Evolutionary conservation across 192 early-diverging fungal species (phyloP).

Genomic region (Martensiomyces pterosporus): DNA sequence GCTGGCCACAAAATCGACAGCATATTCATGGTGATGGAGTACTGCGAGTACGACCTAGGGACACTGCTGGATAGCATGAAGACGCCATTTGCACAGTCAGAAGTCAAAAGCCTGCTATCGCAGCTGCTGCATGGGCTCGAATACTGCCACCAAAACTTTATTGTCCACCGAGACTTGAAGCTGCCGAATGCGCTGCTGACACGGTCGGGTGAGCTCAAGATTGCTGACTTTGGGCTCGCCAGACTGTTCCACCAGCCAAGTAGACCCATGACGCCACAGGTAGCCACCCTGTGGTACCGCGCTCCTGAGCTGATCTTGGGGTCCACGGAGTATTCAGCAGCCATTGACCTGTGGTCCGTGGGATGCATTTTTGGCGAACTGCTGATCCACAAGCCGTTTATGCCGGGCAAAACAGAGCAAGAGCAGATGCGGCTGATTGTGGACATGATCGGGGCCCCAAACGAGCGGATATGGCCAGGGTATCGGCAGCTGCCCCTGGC

Average conservation of each 20-base stretch:
- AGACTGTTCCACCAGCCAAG: constrained; percentile 57
- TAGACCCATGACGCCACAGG: constrained; percentile 73
- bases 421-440: constrained; percentile 72
- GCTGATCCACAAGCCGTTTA: constrained; percentile 62
- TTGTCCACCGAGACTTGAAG: constrained; percentile 74
- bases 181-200: constrained; percentile 73
- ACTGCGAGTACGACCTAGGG: constrained; percentile 61
- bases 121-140: constrained; percentile 68
- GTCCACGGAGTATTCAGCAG: constrained; percentile 62
- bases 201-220: constrained; percentile 64
- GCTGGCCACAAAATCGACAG: constrained; percentile 66
- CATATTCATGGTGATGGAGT: constrained; percentile 90
- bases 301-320: constrained; percentile 78
- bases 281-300: constrained; percentile 86
- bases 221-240: constrained; percentile 82
- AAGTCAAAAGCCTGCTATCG: constrained; percentile 66
- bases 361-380: constrained; percentile 84
- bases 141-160: constrained; percentile 63
- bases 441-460: constrained; percentile 73
- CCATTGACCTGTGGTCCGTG: constrained; percentile 73
- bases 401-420: constrained; percentile 79
- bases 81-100: constrained; percentile 16
- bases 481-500: constrained; percentile 62
- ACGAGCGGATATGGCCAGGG: constrained; percentile 73
- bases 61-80: constrained; percentile 24